phyloP scores from a whole-genome alignment of 257 asterid species.

The Przewalskia tangutica region DNA sequence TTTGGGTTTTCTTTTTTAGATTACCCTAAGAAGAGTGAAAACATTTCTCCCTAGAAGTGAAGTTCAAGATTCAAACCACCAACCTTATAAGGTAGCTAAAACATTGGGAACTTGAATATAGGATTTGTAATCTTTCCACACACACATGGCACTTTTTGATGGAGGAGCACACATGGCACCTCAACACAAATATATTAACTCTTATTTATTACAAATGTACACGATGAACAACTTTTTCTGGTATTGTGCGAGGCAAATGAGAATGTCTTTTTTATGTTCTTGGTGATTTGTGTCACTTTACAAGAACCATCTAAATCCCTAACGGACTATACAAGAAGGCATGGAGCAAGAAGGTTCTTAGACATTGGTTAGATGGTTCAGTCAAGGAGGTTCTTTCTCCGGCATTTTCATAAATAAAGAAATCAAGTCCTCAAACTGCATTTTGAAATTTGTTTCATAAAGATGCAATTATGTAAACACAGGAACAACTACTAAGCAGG shows the following conservation, averaged over 20 bases:
- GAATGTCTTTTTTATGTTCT: not conserved
- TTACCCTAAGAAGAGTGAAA: not conserved
- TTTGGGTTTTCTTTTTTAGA: not conserved
- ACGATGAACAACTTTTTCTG: not conserved
- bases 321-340: not conserved
- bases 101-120: not conserved
- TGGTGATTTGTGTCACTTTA: not conserved
- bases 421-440: not conserved
- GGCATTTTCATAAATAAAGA: not conserved
- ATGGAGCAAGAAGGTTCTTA: not conserved
- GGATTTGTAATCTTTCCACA: not conserved
- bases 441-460: not conserved
- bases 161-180: not conserved
- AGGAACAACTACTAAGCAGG: not conserved
- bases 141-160: not conserved
- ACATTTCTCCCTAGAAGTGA: not conserved
- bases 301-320: slow-evolving; percentile 2
- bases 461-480: not conserved
- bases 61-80: not conserved
- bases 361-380: not conserved
- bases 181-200: not conserved
- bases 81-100: not conserved
- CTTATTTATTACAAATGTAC: not conserved
- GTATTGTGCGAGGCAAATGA: not conserved
- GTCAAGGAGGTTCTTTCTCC: not conserved